Evolutionary conservation across 2,329 filamentous ascomycete species (phyloP).

Genomic region (Clarireedia hainanense): DNA sequence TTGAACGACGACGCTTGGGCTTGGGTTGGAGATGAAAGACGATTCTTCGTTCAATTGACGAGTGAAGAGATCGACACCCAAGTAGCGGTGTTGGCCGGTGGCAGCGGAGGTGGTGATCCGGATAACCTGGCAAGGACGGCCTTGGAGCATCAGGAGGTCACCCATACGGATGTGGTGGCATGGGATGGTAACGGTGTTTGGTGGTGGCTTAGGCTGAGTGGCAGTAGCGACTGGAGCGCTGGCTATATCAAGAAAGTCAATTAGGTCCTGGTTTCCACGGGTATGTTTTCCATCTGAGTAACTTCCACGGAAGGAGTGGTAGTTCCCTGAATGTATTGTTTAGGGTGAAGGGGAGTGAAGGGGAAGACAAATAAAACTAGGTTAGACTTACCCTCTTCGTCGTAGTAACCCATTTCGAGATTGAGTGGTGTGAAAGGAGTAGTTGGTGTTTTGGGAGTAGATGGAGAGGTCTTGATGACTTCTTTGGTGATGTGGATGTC

Average conservation of each 20-base stretch:
- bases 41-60: conserved; percentile 99
- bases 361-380: conserved; percentile 6
- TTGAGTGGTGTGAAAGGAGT: conserved; percentile 14
- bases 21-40: conserved; percentile 93
- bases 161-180: conserved; percentile 99
- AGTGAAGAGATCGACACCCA: conserved; percentile 99
- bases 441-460: conserved; percentile 14
- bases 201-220: conserved; percentile 25
- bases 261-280: conserved; percentile 6
- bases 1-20: conserved; percentile 94
- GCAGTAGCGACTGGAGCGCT: conserved; percentile 14
- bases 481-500: conserved; percentile 22
- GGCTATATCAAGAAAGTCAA: conserved; percentile 11
- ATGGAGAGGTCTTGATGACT: conserved; percentile 25
- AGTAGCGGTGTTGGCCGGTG: conserved; percentile 99
- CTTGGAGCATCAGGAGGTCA: conserved; percentile 97
- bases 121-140: conserved; percentile 99
- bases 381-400: conserved; percentile 48
- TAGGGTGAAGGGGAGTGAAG: conserved; percentile 19
- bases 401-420: conserved; percentile 70
- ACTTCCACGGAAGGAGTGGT: conserved; percentile 63
- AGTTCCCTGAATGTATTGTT: conserved; percentile 44
- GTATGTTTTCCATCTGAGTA: conserved; percentile 3
- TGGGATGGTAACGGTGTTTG: conserved; percentile 94
- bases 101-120: conserved; percentile 96